Evolutionary conservation across 495 filamentous ascomycete genomes (phyloP), one percentile per base, ranked within the genome.

Genomic region (Penicillium steckii): DNA sequence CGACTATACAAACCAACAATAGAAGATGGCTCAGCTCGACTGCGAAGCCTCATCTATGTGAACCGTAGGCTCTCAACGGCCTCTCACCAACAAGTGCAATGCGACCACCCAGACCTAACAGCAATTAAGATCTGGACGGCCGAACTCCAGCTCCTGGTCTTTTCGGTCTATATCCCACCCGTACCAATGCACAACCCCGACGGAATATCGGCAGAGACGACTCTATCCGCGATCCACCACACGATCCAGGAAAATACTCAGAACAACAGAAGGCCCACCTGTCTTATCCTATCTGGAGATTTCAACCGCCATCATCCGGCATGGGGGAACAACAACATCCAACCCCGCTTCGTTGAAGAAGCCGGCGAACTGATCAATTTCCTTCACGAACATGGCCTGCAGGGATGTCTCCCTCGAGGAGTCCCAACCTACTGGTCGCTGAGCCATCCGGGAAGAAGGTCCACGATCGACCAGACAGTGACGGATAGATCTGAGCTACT

Each of bases 111-210:
- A 22, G 57, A 68, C 21, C 0, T 68, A 0, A 23, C 46, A 29
- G 62, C 50, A 10, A 44, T 64, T 10, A 65, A 64, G 30, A 27
- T 68, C 24, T 68, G 51, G 57, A 64, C 59, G 12, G 21, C 57
- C 4, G 29, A 67, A 9, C 12, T 13, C 32, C 32, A 15, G 2
- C n/a, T 15, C 2, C 3, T 35, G 10, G 4, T 35, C 1, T 6
- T 35, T 15, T 35, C 32, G 5, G 12, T 35, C 32, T 8, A 35
- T 13, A 6, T 35, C 8, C 32, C 32, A 2, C 10, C 32, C 2
- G 32, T 35, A 8, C 32, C 32, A 2, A 9, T 35, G 4, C 12
- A 17, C 32, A 8, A 9, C 2, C 8, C 8, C 10, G n/a, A 6
- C 12, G 10, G 17, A 9, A 1, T 2, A 15, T 35, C 32, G 2